Conservation (phyloP, 1,139 yeast genomes). For the Meyerozyma smithsonii region DNA sequence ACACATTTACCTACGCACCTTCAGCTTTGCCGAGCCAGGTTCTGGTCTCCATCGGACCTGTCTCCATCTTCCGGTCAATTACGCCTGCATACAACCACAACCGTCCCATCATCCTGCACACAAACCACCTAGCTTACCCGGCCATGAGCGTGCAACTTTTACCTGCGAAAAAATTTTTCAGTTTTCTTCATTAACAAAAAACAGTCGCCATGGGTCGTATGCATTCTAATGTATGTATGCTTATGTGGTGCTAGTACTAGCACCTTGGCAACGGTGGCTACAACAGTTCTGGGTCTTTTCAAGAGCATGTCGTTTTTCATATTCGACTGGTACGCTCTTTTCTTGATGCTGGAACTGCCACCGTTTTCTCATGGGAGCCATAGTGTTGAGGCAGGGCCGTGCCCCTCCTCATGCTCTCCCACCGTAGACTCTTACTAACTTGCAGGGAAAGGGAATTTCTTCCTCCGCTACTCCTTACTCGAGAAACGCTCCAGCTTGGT, state of each 20-base stretch:
- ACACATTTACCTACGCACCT: too few species aligned
- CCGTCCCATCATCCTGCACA: not conserved
- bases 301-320: constrained; percentile 8
- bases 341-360: constrained; percentile 5
- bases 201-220: constrained; percentile 72
- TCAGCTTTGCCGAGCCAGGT: too few species aligned
- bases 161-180: constrained; percentile 2
- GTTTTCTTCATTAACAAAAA: constrained; percentile 8
- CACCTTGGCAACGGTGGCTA: not conserved
- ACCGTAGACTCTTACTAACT: constrained; percentile 25
- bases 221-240: constrained; percentile 71
- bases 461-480: constrained; percentile 99
- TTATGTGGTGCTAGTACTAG: not conserved
- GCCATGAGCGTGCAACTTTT: constrained; percentile 8
- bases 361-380: not conserved
- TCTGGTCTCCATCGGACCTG: too few species aligned
- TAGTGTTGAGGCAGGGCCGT: too few species aligned
- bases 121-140: not conserved
- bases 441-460: constrained; percentile 98
- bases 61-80: too few species aligned
- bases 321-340: constrained; percentile 10
- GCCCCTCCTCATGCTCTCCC: not conserved
- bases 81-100: too few species aligned
- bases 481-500: constrained; percentile 99
- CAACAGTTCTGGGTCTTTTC: constrained; percentile 6